These are phyloP conservation scores for Brassica hybrid DNA, from an alignment of 441 rosid genomes.

Conservation along the genomic window DNA sequence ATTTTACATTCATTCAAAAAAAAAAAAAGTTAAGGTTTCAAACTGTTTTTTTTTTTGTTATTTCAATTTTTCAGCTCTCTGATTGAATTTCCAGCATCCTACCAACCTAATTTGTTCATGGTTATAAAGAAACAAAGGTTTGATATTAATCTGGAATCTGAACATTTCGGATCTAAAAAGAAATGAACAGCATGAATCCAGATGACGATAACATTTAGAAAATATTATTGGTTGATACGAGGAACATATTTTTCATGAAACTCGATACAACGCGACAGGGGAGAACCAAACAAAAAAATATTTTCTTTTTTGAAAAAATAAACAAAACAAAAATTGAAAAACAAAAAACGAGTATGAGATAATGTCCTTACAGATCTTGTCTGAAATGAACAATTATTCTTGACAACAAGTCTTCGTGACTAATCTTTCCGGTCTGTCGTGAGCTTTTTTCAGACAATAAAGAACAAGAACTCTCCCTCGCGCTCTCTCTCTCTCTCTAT, in stretches of 20 bases:
- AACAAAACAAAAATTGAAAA: no score
- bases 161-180: neutral
- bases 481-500: neutral
- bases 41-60: neutral
- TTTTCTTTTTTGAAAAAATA: no score
- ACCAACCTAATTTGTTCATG: neutral
- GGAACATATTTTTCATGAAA: neutral
- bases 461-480: neutral
- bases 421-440: constrained; percentile 1
- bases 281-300: neutral
- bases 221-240: constrained; percentile 1
- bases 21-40: no score
- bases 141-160: neutral
- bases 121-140: neutral
- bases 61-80: constrained; percentile 1
- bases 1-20: no score
- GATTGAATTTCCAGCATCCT: constrained; percentile 1
- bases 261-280: neutral
- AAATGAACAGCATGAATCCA: neutral
- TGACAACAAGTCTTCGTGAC: neutral
- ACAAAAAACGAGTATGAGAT: neutral
- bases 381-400: neutral
- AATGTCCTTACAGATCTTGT: constrained; percentile 19
- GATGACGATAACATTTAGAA: no score
- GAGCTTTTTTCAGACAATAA: constrained; percentile 4